Percentiles rank a stretch among this genome's conserved stretches.
phyloP scores from a whole-genome alignment of 805 yeast genomes.

The Candida germanica region DNA sequence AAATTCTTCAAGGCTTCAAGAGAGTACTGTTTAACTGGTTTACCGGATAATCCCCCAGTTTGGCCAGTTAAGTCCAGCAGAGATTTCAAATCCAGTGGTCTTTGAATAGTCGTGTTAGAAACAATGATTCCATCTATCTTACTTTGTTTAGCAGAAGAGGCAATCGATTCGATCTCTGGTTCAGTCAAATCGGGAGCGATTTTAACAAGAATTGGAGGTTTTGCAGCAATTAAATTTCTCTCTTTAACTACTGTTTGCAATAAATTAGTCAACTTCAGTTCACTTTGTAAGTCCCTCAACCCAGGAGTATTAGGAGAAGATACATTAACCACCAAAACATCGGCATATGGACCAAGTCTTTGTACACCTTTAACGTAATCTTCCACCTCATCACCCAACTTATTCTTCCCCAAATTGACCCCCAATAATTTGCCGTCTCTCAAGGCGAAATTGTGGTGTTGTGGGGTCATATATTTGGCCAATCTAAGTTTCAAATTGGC shows the following conservation, averaged over 20 bases:
- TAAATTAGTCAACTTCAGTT: slow-evolving; percentile 64
- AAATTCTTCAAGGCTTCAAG: slow-evolving; percentile 67
- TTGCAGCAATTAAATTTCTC: slow-evolving; percentile 44
- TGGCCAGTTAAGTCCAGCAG: slow-evolving; percentile 46
- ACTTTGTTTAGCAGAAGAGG: slow-evolving; percentile 71
- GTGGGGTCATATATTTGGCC: slow-evolving; percentile 33
- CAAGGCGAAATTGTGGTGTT: slow-evolving; percentile 46
- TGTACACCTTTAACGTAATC: slow-evolving; percentile 86
- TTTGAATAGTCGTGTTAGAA: slow-evolving; percentile 85
- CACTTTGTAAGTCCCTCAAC: slow-evolving; percentile 79
- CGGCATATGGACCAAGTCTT: slow-evolving; percentile 79
- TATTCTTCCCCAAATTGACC: slow-evolving; percentile 88
- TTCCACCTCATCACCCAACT: slow-evolving; percentile 82
- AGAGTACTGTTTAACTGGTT: slow-evolving; percentile 79
- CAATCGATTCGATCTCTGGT: slow-evolving; percentile 77
- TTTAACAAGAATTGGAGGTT: slow-evolving; percentile 84
- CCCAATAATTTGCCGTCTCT: slow-evolving; percentile 66
- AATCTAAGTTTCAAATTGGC: slow-evolving; percentile 67
- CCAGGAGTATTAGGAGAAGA: slow-evolving; percentile 98
- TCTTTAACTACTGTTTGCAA: slow-evolving; percentile 65
- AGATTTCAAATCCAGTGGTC: slow-evolving; percentile 65
- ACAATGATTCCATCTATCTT: slow-evolving; percentile 88
- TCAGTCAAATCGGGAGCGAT: slow-evolving; percentile 91
- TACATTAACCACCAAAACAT: slow-evolving; percentile 84
- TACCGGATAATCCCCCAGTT: slow-evolving; percentile 90